Percentiles rank a stretch among this genome's conserved stretches.
Evolutionary conservation across 2,329 filamentous ascomycete species (phyloP).

Genomic region (Xylaria sp.): DNA sequence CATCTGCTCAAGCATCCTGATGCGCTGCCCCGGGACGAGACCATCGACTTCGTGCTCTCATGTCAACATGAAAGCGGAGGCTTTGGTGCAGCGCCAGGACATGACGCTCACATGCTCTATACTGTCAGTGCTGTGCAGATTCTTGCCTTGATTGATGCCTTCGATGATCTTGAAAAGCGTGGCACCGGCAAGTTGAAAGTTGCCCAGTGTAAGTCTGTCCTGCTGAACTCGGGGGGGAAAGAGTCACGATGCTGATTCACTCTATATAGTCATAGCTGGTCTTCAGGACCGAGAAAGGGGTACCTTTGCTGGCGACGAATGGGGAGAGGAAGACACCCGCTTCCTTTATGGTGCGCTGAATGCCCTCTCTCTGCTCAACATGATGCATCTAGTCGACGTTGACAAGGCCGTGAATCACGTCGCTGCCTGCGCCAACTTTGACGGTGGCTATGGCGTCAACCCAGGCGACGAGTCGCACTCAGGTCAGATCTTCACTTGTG

Average conservation of each 20-base stretch:
- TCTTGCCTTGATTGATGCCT: conserved; percentile 76
- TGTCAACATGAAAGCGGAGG: conserved; percentile 86
- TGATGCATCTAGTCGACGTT: conserved; percentile 70
- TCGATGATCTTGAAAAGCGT: conserved; percentile 72
- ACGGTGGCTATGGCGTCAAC: conserved; percentile 85
- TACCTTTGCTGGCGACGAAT: conserved; percentile 89
- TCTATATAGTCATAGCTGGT: conserved; percentile 61
- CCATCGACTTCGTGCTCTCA: conserved; percentile 91
- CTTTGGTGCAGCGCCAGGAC: conserved; percentile 87
- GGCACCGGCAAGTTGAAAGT: conserved; percentile 67
- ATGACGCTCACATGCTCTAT: conserved; percentile 94
- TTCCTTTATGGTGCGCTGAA: conserved; percentile 91
- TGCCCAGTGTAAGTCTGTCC: conserved; percentile 63
- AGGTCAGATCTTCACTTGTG: conserved; percentile 91
- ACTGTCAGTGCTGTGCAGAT: conserved; percentile 95
- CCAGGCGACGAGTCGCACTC: conserved; percentile 93
- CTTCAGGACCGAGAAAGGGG: conserved; percentile 78
- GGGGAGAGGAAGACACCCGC: conserved; percentile 92
- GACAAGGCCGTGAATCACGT: conserved; percentile 75
- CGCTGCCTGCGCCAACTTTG: conserved; percentile 80
- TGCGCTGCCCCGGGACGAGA: conserved; percentile 71
- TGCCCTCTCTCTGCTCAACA: conserved; percentile 74
- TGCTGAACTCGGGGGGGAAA: conserved; percentile 10
- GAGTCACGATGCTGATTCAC: conserved; percentile 14
- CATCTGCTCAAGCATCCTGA: conserved; percentile 78